Evolutionary conservation across 371 early-diverging fungal genomes (phyloP), one percentile per base, ranked within the genome.

Genomic region (Mucor circinelloides): DNA sequence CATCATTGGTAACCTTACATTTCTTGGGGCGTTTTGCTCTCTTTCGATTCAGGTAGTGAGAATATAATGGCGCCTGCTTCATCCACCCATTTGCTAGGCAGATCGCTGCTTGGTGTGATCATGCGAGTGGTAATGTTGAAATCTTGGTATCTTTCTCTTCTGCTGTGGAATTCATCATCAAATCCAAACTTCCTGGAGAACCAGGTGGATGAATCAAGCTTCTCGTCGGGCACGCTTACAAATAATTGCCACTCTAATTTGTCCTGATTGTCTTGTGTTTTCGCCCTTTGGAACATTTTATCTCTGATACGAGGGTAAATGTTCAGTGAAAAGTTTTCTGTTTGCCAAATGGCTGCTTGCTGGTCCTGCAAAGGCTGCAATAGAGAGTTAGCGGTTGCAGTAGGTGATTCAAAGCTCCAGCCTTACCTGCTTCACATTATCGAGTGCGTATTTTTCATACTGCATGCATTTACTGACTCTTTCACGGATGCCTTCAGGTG

Each of bases 11-110:
- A n/a, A 7, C n/a, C 50, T 65, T 65, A 65, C 70, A 12, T 44
- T 57, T 70, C 63, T 23, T 57, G 40, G 0, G 15, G 8, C 15
- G 52, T 40, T 15, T 63, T 50, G 6, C 17, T 12, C 2, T 12
- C 6, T n/a, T 71, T 60, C 10, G 57, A 17, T 30, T 82, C 80
- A 8, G 80, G 75, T 25, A 82, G 50, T 21, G 67, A 69, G 30
- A 80, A 80, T 0, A 80, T 63, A 12, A 80, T 40, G 2, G 68
- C 80, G 0, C 79, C 76, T 12, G 73, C 64, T 50, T 80, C 71
- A n/a, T 66, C 58, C 6, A 63, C 62, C 72, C 66, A 40, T 42
- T 74, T 58, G 15, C 64, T 56, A 28, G 66, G 66, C 0, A 78
- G 10, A 6, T 28, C 1, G 0, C 25, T 46, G 1, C 63, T 28